phyloP scores from a whole-genome alignment of 2,329 filamentous ascomycete genomes.

The Furcasterigmium sp. region DNA sequence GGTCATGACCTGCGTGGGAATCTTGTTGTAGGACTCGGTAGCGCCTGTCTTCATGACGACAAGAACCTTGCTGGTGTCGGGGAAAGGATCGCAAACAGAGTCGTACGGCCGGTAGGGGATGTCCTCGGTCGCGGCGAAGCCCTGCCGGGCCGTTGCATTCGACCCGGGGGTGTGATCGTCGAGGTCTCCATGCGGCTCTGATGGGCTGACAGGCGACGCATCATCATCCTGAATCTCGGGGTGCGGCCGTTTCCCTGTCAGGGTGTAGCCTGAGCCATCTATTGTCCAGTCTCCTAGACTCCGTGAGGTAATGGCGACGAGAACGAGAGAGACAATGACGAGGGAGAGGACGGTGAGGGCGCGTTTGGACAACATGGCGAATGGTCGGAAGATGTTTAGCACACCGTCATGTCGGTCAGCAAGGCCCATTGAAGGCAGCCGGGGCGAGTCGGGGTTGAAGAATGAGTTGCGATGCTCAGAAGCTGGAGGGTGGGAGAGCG shows the following conservation, averaged over 20 bases:
- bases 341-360: slow-evolving; percentile 19
- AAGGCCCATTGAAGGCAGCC: too few species aligned
- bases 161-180: not conserved
- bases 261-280: slow-evolving; percentile 20
- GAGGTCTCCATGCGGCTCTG: slow-evolving; percentile 1
- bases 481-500: too few species aligned
- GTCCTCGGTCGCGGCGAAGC: slow-evolving; percentile 3
- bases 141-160: not conserved
- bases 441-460: too few species aligned
- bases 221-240: not conserved
- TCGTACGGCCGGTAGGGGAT: slow-evolving; percentile 15
- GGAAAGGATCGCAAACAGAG: slow-evolving; percentile 30
- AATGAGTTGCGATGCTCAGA: too few species aligned
- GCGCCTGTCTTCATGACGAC: slow-evolving; percentile 55
- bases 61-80: slow-evolving; percentile 39
- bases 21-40: slow-evolving; percentile 43
- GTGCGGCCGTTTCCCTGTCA: slow-evolving; percentile 3
- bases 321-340: slow-evolving; percentile 18
- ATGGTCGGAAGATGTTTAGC: slow-evolving; percentile 5
- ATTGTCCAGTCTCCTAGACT: slow-evolving; percentile 22
- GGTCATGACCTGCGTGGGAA: slow-evolving; percentile 51
- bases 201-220: not conserved
- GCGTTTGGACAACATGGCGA: slow-evolving; percentile 22
- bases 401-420: slow-evolving; percentile 6
- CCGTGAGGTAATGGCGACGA: slow-evolving; percentile 26